phyloP scores from a whole-genome alignment of 768 basidiomycete genomes.

The Boletus rufocinnamomeus region DNA sequence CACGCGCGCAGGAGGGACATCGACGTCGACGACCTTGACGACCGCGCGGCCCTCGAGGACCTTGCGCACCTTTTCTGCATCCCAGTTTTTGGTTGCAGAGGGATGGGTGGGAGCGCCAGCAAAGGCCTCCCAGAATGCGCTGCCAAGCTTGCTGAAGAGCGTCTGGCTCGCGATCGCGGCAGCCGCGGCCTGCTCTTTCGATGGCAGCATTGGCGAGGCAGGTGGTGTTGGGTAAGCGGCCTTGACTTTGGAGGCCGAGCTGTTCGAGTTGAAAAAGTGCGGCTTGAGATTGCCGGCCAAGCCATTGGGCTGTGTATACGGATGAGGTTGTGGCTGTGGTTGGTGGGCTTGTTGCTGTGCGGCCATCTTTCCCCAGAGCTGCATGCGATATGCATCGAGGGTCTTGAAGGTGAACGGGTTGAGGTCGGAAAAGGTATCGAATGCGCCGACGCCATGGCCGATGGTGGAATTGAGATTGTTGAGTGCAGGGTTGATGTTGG shows the following conservation, averaged over 20 bases:
- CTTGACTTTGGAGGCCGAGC: conserved; percentile 12
- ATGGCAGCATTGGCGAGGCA: conserved; percentile 36
- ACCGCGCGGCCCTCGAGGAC: conserved; percentile 85
- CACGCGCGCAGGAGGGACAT: conserved; percentile 30
- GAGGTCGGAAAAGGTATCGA: conserved; percentile 77
- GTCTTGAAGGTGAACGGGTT: conserved; percentile 89
- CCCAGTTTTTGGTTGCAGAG: conserved; percentile 44
- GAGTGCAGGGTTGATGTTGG: conserved; percentile 33
- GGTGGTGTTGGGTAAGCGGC: conserved; percentile 47
- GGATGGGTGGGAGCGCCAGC: conserved; percentile 43
- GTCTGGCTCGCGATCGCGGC: conserved; percentile 83
- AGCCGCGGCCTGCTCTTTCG: conserved; percentile 35
- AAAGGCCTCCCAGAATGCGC: conserved; percentile 90
- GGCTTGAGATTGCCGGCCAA: conserved; percentile 46
- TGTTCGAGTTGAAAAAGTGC: conserved; percentile 32
- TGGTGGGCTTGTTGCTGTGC: conserved; percentile 57
- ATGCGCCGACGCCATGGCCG: conserved; percentile 42
- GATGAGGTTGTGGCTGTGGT: conserved; percentile 35
- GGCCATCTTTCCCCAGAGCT: conserved; percentile 90
- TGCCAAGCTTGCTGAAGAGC: conserved; percentile 64
- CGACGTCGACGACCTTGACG: conserved; percentile 76
- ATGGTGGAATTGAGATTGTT: conserved; percentile 28
- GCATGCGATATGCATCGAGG: conserved; percentile 86
- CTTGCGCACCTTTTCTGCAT: conserved; percentile 77
- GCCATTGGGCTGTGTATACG: conserved; percentile 33